Evolutionary conservation across 23 red algal genomes (phyloP), one percentile per base, ranked within the genome.

Genomic region (Gracilaria domingensis): DNA sequence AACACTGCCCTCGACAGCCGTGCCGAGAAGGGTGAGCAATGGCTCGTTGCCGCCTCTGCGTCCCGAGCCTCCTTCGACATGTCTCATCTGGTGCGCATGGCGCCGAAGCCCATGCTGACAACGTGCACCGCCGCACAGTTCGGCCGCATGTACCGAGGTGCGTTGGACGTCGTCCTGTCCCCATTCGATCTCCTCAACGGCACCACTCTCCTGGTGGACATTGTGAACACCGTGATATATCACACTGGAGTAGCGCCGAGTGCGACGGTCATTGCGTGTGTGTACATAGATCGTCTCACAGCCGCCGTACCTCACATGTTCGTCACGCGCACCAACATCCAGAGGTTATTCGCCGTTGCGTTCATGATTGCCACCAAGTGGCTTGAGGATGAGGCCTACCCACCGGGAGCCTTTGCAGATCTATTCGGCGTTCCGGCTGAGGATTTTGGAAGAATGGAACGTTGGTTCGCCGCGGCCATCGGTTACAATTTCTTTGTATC

Each of bases 201-300:
- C 1, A 33, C 62, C 1, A 21, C 62, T 35, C 26, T 35, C 33
- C 33, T 67, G 62, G 33, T 13, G 26, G 62, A 36, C 8, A 36
- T 67, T 16, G 62, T 67, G 13, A 29, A 67, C 62, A 12, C 26
- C 6, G 33, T 67, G 26, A 25, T 67, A 25, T 35, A 36, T 25
- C 62, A 32, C 62, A 67, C 62, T 33, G 33, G 14, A 29, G 17
- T 67, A 13, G 26, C 62, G 33, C 24, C 28, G 33, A 67, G 62
- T 67, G 62, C 62, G 34, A 8, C 37, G 5, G 35, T 79, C 74
- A 47, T 79, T 50, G 74, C 74, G 24, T 26, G 24, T 8, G 74
- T 79, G 33, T 79, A 79, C 37, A 79, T 79, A 12, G 74, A 79
- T 29, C 74, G 74, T 54, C 48, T 79, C 48, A 79, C 74, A 8